Evolutionary conservation across 495 filamentous ascomycete species (phyloP), one percentile per base, ranked within the genome.

Genomic region (Hypoxylon fragiforme): DNA sequence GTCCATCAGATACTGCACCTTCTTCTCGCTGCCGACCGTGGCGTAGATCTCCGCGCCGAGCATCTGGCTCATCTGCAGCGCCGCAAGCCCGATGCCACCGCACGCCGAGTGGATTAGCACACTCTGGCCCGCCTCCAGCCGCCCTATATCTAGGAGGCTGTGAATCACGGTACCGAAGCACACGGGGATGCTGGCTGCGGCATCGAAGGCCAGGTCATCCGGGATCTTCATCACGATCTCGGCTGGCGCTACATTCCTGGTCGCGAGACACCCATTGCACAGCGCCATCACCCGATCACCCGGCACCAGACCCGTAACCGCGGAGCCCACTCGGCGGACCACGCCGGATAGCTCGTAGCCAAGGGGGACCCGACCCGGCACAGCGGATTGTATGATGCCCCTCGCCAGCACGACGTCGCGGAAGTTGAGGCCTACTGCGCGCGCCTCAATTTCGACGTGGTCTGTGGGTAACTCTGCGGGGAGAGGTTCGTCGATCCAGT

Each of bases 21-120:
- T 79, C 15, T 69, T 68, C 5, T 67, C 55, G 14, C 64, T 73
- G 3, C 75, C 72, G 0, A 81, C 77, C 0, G 82, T 83, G 0
- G 70, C 77, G 49, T 72, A 86, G 9, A 84, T 69, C 43, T 75
- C 73, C 0, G 79, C 78, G 0, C 80, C 78, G 0, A 79, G 49
- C 15, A 67, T 56, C 26, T 76, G 65, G 2, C 77, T 74, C 1
- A 86, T 52, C 21, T 74, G 66, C 24, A 85, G 73, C 0, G 82
- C 76, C 1, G 79, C 81, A 30, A 83, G 73, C 18, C 82, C 82
- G 1, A 81, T 67, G 5, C 73, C 77, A 15, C 80, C 77, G 1
- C 78, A 64, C 7, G 75, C 75, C 26, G 68, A 70, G 43, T 85
- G 80, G 34, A 87, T 81, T 13, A 87, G 66, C 1, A 86, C 69